These are phyloP conservation scores for Perkinsus olseni DNA, from an alignment of 169 alveolate species.

Conservation along the genomic window DNA sequence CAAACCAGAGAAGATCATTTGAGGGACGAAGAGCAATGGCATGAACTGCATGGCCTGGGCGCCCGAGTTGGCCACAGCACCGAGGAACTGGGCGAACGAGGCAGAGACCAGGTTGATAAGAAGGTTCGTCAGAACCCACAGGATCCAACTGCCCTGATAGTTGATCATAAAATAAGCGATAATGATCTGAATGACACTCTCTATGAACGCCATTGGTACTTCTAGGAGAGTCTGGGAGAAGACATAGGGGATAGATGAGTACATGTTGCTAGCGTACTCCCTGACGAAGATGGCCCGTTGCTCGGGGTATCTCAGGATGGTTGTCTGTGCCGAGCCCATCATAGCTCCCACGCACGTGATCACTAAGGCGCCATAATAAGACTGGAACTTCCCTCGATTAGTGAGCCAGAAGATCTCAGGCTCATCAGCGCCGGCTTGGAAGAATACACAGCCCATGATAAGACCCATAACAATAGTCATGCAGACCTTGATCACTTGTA, in stretches of 20 bases:
- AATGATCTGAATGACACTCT: not conserved
- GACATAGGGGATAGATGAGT: not conserved
- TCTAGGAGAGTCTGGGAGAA: not conserved
- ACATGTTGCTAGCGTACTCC: not conserved
- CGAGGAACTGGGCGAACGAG: not conserved
- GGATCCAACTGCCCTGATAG: not conserved
- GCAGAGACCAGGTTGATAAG: not conserved
- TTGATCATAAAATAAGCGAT: not conserved
- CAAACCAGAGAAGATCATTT: constrained; percentile 53
- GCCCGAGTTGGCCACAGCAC: not conserved
- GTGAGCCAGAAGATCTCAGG: not conserved
- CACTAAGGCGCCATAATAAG: not conserved
- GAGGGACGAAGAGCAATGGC: constrained; percentile 39
- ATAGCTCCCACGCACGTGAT: not conserved
- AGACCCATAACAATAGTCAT: not conserved
- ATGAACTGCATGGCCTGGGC: not conserved
- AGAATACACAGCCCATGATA: not conserved
- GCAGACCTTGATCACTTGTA: not conserved
- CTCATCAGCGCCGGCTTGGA: not conserved
- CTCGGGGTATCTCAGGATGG: not conserved
- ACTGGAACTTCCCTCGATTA: not conserved
- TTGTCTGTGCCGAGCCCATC: not conserved
- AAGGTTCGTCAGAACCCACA: not conserved
- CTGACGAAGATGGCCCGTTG: not conserved
- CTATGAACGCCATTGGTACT: not conserved